Percentiles rank a stretch among this genome's conserved stretches.
phyloP scores from a whole-genome alignment of 768 basidiomycete genomes.

The Suillus ampliporus region DNA sequence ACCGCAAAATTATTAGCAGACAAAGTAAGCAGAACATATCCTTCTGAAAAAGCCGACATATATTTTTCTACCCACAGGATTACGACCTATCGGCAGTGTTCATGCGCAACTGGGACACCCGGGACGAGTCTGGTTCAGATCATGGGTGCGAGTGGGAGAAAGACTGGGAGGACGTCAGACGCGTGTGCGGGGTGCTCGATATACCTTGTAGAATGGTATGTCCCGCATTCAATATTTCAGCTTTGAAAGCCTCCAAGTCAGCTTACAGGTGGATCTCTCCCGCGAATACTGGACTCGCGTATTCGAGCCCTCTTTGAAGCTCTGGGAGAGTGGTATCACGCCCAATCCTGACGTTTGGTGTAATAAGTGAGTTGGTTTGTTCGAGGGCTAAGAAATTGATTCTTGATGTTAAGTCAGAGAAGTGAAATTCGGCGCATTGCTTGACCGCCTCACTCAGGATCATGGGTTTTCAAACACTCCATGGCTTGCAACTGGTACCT shows the following conservation, averaged over 20 bases:
- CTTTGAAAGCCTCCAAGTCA: slow-evolving; percentile 11
- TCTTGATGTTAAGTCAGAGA: slow-evolving; percentile 53
- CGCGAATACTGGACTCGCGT: slow-evolving; percentile 91
- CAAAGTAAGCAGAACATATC: slow-evolving; percentile 47
- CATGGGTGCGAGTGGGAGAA: slow-evolving; percentile 95
- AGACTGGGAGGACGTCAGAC: slow-evolving; percentile 91
- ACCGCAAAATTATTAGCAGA: slow-evolving; percentile 77
- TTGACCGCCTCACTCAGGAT: slow-evolving; percentile 59
- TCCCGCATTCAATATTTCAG: neutral
- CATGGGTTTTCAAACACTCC: slow-evolving; percentile 38
- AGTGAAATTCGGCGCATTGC: slow-evolving; percentile 88
- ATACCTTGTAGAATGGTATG: slow-evolving; percentile 76
- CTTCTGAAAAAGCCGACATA: neutral
- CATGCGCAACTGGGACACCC: slow-evolving; percentile 96
- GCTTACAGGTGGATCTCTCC: slow-evolving; percentile 78
- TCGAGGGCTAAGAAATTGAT: neutral
- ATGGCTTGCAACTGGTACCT: slow-evolving; percentile 83
- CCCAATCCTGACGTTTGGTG: slow-evolving; percentile 96
- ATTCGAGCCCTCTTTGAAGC: slow-evolving; percentile 81
- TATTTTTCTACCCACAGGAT: slow-evolving; percentile 49
- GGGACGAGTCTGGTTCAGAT: slow-evolving; percentile 79
- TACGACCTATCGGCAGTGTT: slow-evolving; percentile 87
- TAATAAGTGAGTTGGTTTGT: slow-evolving; percentile 61
- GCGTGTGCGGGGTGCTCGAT: slow-evolving; percentile 73
- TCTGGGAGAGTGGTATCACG: slow-evolving; percentile 81